phyloP scores from a whole-genome alignment of 768 basidiomycete genomes.

The Rhizopogon sp. region DNA sequence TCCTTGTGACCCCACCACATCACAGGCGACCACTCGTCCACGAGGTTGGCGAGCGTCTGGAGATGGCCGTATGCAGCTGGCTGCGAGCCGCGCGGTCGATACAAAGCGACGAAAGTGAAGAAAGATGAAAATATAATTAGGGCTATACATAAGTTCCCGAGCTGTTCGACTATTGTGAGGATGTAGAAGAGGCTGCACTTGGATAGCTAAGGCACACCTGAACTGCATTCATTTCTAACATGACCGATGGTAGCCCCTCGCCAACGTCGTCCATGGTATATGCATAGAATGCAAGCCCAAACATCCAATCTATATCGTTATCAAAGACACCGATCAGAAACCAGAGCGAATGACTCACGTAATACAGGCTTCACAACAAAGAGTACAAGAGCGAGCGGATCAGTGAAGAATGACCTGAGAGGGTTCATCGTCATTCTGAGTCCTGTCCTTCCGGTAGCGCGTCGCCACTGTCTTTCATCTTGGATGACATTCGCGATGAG shows the following conservation, averaged over 20 bases:
- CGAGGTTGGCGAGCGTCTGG: conserved; percentile 12
- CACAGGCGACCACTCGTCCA: conserved; percentile 15
- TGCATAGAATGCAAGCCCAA: conserved; percentile 26
- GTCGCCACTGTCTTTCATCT: conserved; percentile 21
- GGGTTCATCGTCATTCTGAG: conserved; percentile 15
- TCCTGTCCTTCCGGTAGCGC: conserved; percentile 13
- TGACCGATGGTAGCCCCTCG: too few relatives aligned
- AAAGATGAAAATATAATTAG: conserved; percentile 18
- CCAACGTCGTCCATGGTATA: neutral
- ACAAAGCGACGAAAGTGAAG: conserved; percentile 7
- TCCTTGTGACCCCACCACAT: conserved; percentile 20
- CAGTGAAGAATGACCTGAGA: conserved; percentile 16
- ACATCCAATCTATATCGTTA: conserved; percentile 23
- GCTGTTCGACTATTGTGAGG: conserved; percentile 4
- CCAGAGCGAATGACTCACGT: conserved; percentile 12
- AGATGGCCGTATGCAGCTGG: conserved; percentile 14
- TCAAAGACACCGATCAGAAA: neutral
- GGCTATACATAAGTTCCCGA: conserved; percentile 20
- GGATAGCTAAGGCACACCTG: conserved; percentile 12
- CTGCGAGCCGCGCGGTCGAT: conserved; percentile 4
- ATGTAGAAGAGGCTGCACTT: neutral
- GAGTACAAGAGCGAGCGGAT: conserved; percentile 10
- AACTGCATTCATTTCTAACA: neutral
- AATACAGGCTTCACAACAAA: conserved; percentile 18
- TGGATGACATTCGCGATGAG: conserved; percentile 23